Percentiles rank a stretch among this genome's conserved stretches.
Evolutionary conservation across 768 basidiomycete species (phyloP).

Genomic region (Dioszegia crocea): DNA sequence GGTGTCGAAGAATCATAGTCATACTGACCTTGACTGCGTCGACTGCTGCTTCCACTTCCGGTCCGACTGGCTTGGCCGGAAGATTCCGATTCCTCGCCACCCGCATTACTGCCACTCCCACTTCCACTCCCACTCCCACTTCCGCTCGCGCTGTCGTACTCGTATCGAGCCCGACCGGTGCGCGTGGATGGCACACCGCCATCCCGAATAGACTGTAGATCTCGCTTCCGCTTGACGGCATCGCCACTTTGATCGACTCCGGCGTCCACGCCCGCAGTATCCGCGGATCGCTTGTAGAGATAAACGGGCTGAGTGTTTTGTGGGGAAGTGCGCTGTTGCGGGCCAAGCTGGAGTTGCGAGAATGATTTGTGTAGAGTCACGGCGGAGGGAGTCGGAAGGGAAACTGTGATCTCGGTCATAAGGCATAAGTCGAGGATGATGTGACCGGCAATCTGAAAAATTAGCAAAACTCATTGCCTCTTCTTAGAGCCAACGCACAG

Average conservation of each 20-base stretch:
- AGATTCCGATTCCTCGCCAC: not conserved
- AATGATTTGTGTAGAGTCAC: constrained; percentile 12
- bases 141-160: constrained; percentile 13
- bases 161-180: not conserved
- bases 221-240: not conserved
- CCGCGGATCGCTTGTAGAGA: constrained; percentile 1
- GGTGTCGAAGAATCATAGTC: not conserved
- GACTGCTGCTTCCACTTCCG: not conserved
- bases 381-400: constrained; percentile 40
- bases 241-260: not conserved
- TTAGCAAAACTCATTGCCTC: not conserved
- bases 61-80: not conserved
- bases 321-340: not conserved
- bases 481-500: constrained; percentile 49
- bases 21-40: not conserved
- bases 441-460: constrained; percentile 63
- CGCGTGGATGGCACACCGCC: not conserved
- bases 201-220: constrained; percentile 5
- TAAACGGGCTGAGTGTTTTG: not conserved
- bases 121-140: constrained; percentile 12
- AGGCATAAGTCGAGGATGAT: constrained; percentile 74
- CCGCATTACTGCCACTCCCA: not conserved
- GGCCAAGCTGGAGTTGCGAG: constrained; percentile 11
- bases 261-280: not conserved
- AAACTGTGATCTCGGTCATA: constrained; percentile 66